Evolutionary conservation across 2,329 filamentous ascomycete genomes (phyloP).

Genomic region (Pseudogymnoascus destructans): DNA sequence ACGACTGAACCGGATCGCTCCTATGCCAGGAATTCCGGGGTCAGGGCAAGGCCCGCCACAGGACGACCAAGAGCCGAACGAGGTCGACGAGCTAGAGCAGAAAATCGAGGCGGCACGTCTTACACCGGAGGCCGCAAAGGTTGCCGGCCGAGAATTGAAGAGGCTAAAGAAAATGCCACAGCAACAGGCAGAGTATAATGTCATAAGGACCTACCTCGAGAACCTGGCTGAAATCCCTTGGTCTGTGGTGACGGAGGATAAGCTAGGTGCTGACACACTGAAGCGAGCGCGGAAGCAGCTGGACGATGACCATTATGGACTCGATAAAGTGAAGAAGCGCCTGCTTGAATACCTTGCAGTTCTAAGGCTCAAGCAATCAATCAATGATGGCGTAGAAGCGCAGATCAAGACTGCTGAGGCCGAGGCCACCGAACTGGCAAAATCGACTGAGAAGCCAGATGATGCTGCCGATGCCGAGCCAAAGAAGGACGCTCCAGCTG

Average conservation of each 20-base stretch:
- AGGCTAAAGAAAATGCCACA: slow-evolving; percentile 91
- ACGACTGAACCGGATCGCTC: slow-evolving; percentile 14
- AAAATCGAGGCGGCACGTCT: slow-evolving; percentile 71
- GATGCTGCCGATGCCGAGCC: slow-evolving; percentile 25
- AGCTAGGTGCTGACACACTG: slow-evolving; percentile 69
- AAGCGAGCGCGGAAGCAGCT: slow-evolving; percentile 73
- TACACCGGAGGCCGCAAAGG: slow-evolving; percentile 71
- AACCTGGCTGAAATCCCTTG: slow-evolving; percentile 90
- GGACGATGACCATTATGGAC: slow-evolving; percentile 88
- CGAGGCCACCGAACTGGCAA: slow-evolving; percentile 21
- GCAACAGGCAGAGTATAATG: slow-evolving; percentile 89
- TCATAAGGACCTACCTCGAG: slow-evolving; percentile 85
- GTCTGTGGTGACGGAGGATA: slow-evolving; percentile 72
- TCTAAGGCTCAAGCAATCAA: slow-evolving; percentile 83
- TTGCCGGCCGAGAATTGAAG: slow-evolving; percentile 81
- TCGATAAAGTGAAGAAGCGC: slow-evolving; percentile 95
- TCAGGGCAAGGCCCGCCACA: slow-evolving; percentile 36
- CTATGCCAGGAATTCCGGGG: slow-evolving; percentile 27
- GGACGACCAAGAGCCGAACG: slow-evolving; percentile 73
- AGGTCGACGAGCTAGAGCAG: slow-evolving; percentile 84
- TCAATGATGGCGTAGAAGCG: slow-evolving; percentile 70
- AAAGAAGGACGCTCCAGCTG: slow-evolving; percentile 27
- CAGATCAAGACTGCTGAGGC: slow-evolving; percentile 57
- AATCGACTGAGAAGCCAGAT: slow-evolving; percentile 17
- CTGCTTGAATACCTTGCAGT: slow-evolving; percentile 92